Evolutionary conservation across 2,329 filamentous ascomycete genomes (phyloP).

Genomic region (Cytospora paraplurivora): DNA sequence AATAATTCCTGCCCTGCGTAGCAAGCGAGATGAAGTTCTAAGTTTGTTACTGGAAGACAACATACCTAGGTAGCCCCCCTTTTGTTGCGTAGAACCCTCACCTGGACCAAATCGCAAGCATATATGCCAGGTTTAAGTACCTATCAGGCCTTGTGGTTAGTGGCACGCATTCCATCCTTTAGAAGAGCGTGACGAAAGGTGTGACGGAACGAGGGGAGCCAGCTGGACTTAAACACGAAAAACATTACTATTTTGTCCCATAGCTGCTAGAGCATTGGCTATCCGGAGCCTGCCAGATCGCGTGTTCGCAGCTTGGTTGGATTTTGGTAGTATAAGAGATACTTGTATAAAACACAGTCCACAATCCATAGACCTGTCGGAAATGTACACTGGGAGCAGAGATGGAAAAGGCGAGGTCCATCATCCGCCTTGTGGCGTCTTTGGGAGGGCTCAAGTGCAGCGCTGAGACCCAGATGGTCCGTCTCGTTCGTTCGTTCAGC

Average conservation of each 20-base stretch:
- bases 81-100: too few species aligned
- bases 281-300: neutral
- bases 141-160: too few species aligned
- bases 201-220: too few species aligned
- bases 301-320: neutral
- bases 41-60: too few species aligned
- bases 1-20: too few species aligned
- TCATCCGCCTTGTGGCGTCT: neutral
- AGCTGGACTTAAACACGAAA: neutral
- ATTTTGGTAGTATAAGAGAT: neutral
- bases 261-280: neutral
- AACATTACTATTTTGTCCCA: neutral
- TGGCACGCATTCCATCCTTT: neutral
- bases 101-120: too few species aligned
- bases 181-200: neutral
- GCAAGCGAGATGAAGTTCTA: too few species aligned
- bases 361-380: neutral
- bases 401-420: neutral
- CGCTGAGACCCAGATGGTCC: neutral
- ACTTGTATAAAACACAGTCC: neutral
- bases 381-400: neutral
- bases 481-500: neutral
- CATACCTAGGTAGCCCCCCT: too few species aligned
- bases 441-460: neutral
- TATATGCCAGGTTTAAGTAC: too few species aligned